Evolutionary conservation across 345 rosid species (phyloP).

Genomic region (Dovyalis caffra): DNA sequence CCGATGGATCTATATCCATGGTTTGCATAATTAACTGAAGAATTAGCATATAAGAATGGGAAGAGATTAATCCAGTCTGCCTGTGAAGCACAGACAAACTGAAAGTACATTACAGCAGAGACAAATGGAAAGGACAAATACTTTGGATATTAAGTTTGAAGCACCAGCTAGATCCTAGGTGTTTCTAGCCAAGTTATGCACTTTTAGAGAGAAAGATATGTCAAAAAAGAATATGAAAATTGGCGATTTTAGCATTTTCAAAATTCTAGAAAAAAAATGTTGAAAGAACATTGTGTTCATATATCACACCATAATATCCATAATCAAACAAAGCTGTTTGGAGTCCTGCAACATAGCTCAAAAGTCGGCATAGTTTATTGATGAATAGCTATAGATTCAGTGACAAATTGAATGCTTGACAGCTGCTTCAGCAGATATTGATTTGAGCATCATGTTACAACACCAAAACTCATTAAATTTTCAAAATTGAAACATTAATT

Average conservation of each 20-base stretch:
- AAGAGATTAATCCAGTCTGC: constrained; percentile 1
- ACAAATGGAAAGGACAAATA: background rate
- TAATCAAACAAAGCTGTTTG: background rate
- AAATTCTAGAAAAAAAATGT: background rate
- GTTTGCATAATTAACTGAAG: background rate
- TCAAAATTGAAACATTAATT: background rate
- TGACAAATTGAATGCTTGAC: background rate
- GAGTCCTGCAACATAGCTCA: background rate
- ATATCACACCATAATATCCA: background rate
- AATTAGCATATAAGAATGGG: background rate
- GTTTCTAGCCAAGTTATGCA: background rate
- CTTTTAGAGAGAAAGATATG: background rate
- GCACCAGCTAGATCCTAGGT: background rate
- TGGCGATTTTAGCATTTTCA: background rate
- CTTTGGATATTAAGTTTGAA: background rate
- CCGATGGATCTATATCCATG: background rate
- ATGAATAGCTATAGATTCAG: background rate
- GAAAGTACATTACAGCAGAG: background rate
- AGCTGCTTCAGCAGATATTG: background rate
- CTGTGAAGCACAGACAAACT: background rate
- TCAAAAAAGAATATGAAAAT: background rate
- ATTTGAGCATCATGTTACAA: background rate
- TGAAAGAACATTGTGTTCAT: background rate
- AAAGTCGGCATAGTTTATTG: background rate
- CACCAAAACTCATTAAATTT: background rate